Conservation (phyloP, 2,329 filamentous ascomycete species). For the Colletotrichum zoysiae region DNA sequence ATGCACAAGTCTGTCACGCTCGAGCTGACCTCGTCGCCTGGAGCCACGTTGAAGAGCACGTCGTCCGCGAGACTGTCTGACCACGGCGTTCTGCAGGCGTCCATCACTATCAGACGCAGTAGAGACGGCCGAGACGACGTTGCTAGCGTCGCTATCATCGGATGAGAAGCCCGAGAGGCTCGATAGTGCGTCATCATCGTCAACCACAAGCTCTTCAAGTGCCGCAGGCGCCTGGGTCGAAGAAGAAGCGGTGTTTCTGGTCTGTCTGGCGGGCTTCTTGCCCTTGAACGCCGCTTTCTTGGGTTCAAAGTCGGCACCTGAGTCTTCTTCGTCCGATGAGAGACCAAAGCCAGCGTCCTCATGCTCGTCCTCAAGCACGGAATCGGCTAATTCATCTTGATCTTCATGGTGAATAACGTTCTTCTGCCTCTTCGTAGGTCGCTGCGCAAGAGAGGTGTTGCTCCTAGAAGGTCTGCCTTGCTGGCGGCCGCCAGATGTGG, state of each 20-base stretch:
- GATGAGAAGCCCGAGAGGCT: slow-evolving; percentile 9
- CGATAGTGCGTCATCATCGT: slow-evolving; percentile 23
- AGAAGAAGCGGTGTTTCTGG: slow-evolving; percentile 8
- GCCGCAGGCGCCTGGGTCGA: neutral
- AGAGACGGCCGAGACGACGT: slow-evolving; percentile 8
- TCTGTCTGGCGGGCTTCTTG: slow-evolving; percentile 19
- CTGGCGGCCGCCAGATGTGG: slow-evolving; percentile 41
- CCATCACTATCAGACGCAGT: slow-evolving; percentile 15
- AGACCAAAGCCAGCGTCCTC: slow-evolving; percentile 20
- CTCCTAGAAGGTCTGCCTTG: slow-evolving; percentile 48
- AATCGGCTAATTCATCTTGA: slow-evolving; percentile 38
- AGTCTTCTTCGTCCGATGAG: slow-evolving; percentile 4
- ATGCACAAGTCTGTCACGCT: slow-evolving; percentile 77
- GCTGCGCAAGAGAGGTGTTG: slow-evolving; percentile 44
- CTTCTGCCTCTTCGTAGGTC: slow-evolving; percentile 35
- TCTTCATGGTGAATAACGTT: slow-evolving; percentile 29
- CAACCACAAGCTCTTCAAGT: neutral
- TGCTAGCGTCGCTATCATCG: neutral
- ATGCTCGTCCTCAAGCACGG: slow-evolving; percentile 45
- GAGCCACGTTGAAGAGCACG: slow-evolving; percentile 51
- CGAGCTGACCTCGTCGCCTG: slow-evolving; percentile 49
- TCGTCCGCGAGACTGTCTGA: slow-evolving; percentile 46
- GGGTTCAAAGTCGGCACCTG: slow-evolving; percentile 3
- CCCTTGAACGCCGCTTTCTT: slow-evolving; percentile 8
- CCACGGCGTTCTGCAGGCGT: slow-evolving; percentile 19